These are phyloP conservation scores for Amanita rubescens DNA, from an alignment of 768 basidiomycete genomes.

Conservation along the genomic window DNA sequence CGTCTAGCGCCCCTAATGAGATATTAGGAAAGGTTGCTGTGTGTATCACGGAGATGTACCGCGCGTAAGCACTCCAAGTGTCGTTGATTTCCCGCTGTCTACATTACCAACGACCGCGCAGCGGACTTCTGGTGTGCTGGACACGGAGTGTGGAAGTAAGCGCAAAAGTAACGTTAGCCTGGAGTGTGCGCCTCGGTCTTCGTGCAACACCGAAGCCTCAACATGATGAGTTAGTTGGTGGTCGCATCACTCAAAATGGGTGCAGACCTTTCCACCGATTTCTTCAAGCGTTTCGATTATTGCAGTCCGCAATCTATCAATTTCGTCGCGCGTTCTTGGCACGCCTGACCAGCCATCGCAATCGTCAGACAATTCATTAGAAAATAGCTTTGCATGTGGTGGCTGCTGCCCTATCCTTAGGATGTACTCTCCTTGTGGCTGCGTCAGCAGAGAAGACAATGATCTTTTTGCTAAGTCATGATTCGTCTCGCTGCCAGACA, in stretches of 20 bases:
- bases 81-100: constrained; percentile 91
- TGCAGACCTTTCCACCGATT: constrained; percentile 67
- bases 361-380: constrained; percentile 37
- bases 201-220: constrained; percentile 40
- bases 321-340: constrained; percentile 40
- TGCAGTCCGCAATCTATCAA: constrained; percentile 36
- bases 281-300: constrained; percentile 56
- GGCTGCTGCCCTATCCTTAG: constrained; percentile 68
- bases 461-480: constrained; percentile 54
- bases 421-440: constrained; percentile 65
- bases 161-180: constrained; percentile 59
- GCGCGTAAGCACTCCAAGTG: constrained; percentile 90
- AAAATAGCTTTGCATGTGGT: constrained; percentile 46
- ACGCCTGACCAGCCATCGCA: constrained; percentile 49
- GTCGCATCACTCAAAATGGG: background rate
- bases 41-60: constrained; percentile 35
- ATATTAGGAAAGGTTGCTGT: constrained; percentile 13
- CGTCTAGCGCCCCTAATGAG: constrained; percentile 60
- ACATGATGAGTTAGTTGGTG: background rate
- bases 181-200: constrained; percentile 37
- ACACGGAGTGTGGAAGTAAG: constrained; percentile 68
- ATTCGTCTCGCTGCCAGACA: constrained; percentile 33
- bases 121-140: constrained; percentile 83
- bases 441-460: constrained; percentile 60
- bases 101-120: constrained; percentile 97